Conservation (phyloP, 768 basidiomycete genomes). For the Tricholoma matsutake region DNA sequence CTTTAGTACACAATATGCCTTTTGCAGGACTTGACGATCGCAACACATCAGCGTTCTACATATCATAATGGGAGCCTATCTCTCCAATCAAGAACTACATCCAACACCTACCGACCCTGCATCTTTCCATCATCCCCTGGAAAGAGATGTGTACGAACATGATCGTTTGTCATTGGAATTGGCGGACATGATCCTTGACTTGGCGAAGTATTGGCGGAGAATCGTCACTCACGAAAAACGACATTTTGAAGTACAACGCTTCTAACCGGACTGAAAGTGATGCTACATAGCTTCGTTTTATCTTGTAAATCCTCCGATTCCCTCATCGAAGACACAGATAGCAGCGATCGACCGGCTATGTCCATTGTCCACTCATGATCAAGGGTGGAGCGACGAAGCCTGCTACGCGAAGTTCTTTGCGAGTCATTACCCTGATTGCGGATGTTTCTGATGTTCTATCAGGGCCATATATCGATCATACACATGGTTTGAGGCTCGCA, state of each 20-base stretch:
- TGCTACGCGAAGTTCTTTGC: constrained; percentile 14
- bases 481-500: constrained; percentile 33
- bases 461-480: constrained; percentile 29
- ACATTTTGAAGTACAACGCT: constrained; percentile 9
- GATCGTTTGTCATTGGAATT: constrained; percentile 25
- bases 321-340: not conserved
- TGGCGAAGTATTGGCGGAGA: constrained; percentile 27
- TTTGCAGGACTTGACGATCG: no score
- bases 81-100: not conserved
- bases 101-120: not conserved
- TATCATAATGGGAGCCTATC: no score
- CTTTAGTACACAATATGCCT: no score
- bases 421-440: not conserved
- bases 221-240: constrained; percentile 1
- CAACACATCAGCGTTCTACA: no score
- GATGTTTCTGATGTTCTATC: not conserved
- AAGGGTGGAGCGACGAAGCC: constrained; percentile 32
- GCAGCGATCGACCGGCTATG: constrained; percentile 1
- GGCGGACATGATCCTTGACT: constrained; percentile 23
- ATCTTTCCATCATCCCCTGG: not conserved
- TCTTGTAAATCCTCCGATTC: constrained; percentile 19
- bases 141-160: constrained; percentile 18
- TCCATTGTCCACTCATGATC: constrained; percentile 23
- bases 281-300: constrained; percentile 16
- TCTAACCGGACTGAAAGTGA: not conserved